A percentile compares a stretch with the other conserved stretches of the same genome.
Evolutionary conservation across 2,329 filamentous ascomycete species (phyloP).

Genomic region (Nannizziopsis barbatae): DNA sequence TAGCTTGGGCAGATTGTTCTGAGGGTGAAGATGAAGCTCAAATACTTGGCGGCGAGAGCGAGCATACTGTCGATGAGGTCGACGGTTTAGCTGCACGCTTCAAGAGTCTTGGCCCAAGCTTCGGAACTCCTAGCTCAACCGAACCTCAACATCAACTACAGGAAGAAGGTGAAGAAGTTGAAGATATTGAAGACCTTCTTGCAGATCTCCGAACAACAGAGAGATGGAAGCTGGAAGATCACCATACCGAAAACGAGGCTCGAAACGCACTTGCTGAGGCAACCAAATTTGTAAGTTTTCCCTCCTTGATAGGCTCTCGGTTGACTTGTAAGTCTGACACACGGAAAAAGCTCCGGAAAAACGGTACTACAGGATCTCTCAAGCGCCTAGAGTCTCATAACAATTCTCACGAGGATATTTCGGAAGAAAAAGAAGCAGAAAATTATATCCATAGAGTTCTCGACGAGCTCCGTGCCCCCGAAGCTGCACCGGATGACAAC

Average conservation of each 20-base stretch:
- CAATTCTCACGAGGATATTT: neutral
- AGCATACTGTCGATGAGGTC: neutral
- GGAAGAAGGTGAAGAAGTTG: slow-evolving; percentile 11
- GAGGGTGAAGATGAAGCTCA: slow-evolving; percentile 2
- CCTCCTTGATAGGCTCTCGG: neutral
- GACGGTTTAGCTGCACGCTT: neutral
- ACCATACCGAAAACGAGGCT: slow-evolving; percentile 8
- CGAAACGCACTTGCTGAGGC: slow-evolving; percentile 15
- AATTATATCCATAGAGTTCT: slow-evolving; percentile 23
- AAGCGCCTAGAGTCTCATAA: slow-evolving; percentile 11
- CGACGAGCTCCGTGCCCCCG: slow-evolving; percentile 17
- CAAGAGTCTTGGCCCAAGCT: neutral
- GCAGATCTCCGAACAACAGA: slow-evolving; percentile 11
- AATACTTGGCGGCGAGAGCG: neutral
- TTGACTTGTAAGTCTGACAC: neutral
- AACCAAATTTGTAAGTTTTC: slow-evolving; percentile 18
- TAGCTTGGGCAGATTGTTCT: neutral
- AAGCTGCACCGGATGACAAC: neutral
- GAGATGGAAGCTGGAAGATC: slow-evolving; percentile 7
- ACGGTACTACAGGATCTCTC: neutral
- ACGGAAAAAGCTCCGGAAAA: neutral
- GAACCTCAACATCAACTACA: neutral
- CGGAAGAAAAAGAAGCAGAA: slow-evolving; percentile 20
- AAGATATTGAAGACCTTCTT: slow-evolving; percentile 17
- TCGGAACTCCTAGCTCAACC: neutral